Evolutionary conservation across 305 asterid genomes (phyloP).

Genomic region (Plantago rigida): DNA sequence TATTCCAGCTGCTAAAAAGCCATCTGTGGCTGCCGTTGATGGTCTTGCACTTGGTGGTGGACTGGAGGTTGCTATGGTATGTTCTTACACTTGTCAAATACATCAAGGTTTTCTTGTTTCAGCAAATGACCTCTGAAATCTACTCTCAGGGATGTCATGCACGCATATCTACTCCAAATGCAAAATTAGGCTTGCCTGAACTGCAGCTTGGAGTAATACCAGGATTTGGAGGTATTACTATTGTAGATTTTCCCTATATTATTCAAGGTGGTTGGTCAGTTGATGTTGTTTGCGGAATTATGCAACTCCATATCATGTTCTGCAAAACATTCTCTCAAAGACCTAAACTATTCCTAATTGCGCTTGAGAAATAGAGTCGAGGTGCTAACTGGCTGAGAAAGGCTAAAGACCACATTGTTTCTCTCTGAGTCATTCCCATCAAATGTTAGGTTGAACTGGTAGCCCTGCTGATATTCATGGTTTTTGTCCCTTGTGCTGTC

Average conservation of each 20-base stretch:
- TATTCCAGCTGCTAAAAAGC: constrained; percentile 58
- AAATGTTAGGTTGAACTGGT: no score
- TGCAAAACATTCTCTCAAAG: no score
- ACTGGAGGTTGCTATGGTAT: constrained; percentile 81
- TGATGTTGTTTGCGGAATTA: no score
- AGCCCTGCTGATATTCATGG: no score
- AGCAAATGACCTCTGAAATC: not conserved
- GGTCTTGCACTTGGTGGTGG: constrained; percentile 99
- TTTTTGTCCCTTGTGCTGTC: no score
- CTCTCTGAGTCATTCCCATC: no score
- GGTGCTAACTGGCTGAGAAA: no score
- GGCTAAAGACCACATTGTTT: no score
- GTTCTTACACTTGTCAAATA: constrained; percentile 20
- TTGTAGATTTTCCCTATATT: not conserved
- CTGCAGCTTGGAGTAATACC: constrained; percentile 90
- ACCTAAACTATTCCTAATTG: no score
- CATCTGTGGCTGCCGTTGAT: constrained; percentile 80
- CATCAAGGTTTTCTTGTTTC: not conserved
- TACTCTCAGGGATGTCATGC: constrained; percentile 74
- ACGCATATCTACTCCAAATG: constrained; percentile 69
- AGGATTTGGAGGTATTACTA: constrained; percentile 70
- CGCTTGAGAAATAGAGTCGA: no score
- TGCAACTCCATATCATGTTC: no score
- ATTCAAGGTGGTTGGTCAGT: no score
- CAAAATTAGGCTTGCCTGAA: constrained; percentile 88